Conservation (phyloP, 225 moss, liverwort and hornwort species). For the Pseudoscleropodium purum region DNA sequence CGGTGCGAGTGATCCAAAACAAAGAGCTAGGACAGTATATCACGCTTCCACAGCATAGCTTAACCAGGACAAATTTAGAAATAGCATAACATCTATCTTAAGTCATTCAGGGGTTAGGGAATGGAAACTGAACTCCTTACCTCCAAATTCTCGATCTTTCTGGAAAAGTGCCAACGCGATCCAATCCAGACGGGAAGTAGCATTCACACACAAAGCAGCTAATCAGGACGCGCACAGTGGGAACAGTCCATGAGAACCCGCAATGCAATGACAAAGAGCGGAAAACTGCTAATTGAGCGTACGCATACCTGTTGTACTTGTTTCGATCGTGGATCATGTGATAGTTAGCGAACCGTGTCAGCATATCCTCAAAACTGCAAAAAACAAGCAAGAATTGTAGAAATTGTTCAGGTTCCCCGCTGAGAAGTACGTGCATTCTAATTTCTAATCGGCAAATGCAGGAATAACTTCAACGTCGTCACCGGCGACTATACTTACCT, state of each 20-base stretch:
- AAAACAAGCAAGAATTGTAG: neutral
- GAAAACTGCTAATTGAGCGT: neutral
- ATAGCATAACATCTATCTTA: too few relatives aligned
- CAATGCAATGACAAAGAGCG: neutral
- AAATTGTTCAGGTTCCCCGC: neutral
- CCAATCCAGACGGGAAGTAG: neutral
- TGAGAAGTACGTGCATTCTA: neutral
- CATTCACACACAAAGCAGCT: neutral
- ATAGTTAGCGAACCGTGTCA: conserved; percentile 45
- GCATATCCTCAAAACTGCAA: conserved; percentile 56
- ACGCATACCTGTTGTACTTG: conserved; percentile 42
- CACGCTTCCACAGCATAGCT: neutral
- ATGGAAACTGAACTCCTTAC: conserved; percentile 2
- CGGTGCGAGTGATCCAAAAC: neutral
- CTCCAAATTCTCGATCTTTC: conserved; percentile 43
- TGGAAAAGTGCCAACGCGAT: neutral
- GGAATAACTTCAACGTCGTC: neutral
- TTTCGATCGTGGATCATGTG: conserved; percentile 50
- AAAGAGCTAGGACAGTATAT: neutral
- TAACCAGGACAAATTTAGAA: neutral
- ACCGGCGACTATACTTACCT: neutral
- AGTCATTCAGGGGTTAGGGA: neutral
- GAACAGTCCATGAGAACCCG: neutral
- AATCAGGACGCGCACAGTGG: neutral
- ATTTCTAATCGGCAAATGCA: neutral